These are phyloP conservation scores for Bassia scoparia DNA, from an alignment of 148 eudicot species.

Conservation along the genomic window DNA sequence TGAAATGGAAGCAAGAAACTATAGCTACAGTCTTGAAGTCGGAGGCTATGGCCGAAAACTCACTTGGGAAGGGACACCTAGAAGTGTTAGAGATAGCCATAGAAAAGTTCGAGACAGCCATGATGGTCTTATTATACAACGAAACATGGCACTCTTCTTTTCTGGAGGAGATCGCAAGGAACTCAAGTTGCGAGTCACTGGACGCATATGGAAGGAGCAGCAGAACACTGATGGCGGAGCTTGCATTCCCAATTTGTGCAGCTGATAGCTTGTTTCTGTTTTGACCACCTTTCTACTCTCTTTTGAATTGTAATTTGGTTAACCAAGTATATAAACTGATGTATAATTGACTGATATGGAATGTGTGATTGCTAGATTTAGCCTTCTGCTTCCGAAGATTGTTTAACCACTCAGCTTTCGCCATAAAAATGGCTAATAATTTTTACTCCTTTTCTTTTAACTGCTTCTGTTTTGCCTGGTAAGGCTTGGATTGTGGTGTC, in stretches of 20 bases:
- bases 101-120: constrained; percentile 78
- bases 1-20: constrained; percentile 70
- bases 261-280: constrained; percentile 24
- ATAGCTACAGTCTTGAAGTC: constrained; percentile 76
- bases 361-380: constrained; percentile 10
- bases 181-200: constrained; percentile 62
- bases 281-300: background rate
- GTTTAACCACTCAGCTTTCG: background rate
- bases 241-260: constrained; percentile 58
- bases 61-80: constrained; percentile 73
- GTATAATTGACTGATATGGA: constrained; percentile 16
- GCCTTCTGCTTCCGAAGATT: background rate
- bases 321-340: constrained; percentile 12
- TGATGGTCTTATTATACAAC: constrained; percentile 66
- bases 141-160: constrained; percentile 72
- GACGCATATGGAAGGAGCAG: constrained; percentile 64
- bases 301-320: constrained; percentile 5
- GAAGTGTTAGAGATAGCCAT: constrained; percentile 79
- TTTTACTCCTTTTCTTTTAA: too few relatives aligned
- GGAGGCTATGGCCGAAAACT: constrained; percentile 83
- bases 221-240: constrained; percentile 58
- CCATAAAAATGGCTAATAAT: constrained; percentile 7
- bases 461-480: background rate
- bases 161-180: constrained; percentile 71
- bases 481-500: background rate